These are phyloP conservation scores for Gaultheria prostrata DNA, from an alignment of 148 eudicot genomes.

Conservation along the genomic window DNA sequence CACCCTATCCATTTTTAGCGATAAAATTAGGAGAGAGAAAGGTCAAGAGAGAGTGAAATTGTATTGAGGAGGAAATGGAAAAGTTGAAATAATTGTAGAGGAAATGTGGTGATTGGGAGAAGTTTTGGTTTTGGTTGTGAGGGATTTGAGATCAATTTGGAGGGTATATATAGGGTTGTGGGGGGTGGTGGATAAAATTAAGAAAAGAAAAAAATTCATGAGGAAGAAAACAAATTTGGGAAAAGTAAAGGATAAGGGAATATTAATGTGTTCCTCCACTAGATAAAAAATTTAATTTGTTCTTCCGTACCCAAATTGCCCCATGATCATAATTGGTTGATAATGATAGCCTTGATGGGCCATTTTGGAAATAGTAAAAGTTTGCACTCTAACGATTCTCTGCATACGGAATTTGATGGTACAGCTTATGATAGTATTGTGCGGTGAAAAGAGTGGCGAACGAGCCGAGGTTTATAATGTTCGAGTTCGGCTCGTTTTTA, in stretches of 20 bases:
- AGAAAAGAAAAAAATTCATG: background rate
- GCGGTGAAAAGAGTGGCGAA: background rate
- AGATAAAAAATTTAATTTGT: background rate
- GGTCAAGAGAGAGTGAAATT: background rate
- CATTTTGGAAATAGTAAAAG: background rate
- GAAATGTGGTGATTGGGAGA: background rate
- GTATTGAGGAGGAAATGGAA: background rate
- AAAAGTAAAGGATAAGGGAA: background rate
- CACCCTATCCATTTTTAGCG: constrained; percentile 24
- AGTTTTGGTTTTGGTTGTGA: constrained; percentile 9
- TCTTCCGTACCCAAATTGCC: background rate
- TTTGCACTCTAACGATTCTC: constrained; percentile 7
- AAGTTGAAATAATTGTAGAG: background rate
- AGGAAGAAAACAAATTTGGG: background rate
- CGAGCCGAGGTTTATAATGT: too few relatives aligned
- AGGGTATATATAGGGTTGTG: constrained; percentile 17
- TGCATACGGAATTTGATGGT: constrained; percentile 1
- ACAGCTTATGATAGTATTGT: background rate
- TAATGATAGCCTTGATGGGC: background rate
- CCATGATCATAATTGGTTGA: background rate
- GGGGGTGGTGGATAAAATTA: background rate
- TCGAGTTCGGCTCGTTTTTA: too few relatives aligned
- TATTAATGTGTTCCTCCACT: background rate
- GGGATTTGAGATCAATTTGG: background rate
- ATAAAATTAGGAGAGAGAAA: background rate